A percentile compares a stretch with the other conserved stretches of the same genome.
Evolutionary conservation across 257 asterid genomes (phyloP).

Genomic region (Fraxinus americana): DNA sequence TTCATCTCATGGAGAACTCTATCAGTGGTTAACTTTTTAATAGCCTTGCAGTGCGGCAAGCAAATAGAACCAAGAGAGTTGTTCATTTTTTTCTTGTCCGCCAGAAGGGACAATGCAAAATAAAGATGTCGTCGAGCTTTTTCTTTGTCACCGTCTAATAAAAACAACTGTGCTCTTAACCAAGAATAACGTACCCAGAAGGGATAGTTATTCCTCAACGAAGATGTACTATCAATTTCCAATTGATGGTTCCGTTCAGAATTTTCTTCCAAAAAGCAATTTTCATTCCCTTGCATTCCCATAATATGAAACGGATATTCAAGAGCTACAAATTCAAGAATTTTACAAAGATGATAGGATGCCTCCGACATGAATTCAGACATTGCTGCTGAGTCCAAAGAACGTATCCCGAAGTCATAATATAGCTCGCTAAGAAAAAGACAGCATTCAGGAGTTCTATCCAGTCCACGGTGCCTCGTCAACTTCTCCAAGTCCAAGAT

Average conservation of each 20-base stretch:
- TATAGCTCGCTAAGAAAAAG: constrained; percentile 89
- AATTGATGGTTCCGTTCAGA: constrained; percentile 38
- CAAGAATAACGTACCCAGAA: constrained; percentile 95
- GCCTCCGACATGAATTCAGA: constrained; percentile 69
- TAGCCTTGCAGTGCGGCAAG: constrained; percentile 80
- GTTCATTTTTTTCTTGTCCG: constrained; percentile 47
- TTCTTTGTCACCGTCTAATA: constrained; percentile 72
- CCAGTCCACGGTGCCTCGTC: constrained; percentile 78
- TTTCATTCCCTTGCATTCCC: constrained; percentile 38
- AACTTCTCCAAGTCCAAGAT: constrained; percentile 87
- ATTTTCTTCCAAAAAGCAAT: constrained; percentile 31
- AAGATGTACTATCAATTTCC: constrained; percentile 34
- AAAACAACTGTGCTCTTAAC: constrained; percentile 84
- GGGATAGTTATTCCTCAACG: constrained; percentile 47
- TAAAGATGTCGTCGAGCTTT: constrained; percentile 75
- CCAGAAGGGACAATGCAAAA: constrained; percentile 61
- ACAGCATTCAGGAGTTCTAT: constrained; percentile 80
- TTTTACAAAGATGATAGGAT: constrained; percentile 85
- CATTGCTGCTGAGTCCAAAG: constrained; percentile 46
- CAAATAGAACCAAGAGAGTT: constrained; percentile 45
- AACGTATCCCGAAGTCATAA: constrained; percentile 76
- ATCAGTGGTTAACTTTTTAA: constrained; percentile 59
- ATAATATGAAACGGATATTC: constrained; percentile 53
- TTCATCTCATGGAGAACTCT: constrained; percentile 73
- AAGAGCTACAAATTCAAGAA: constrained; percentile 76